phyloP scores from a whole-genome alignment of 257 asterid species.

The Solanum pinnatisectum region DNA sequence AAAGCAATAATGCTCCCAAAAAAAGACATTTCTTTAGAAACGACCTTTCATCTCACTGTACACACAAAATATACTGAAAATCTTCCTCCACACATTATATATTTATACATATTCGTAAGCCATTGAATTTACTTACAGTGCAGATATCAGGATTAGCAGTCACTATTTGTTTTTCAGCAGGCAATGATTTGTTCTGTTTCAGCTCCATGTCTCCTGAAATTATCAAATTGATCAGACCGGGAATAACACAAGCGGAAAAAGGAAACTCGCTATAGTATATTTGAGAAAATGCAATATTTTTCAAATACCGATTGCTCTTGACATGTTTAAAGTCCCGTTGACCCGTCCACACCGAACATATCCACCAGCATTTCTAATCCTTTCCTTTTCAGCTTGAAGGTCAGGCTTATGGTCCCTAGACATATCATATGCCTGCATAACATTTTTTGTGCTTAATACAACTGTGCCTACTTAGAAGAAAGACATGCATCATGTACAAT shows the following conservation, averaged over 20 bases:
- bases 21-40: background rate
- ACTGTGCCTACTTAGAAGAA: background rate
- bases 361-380: slow-evolving; percentile 93
- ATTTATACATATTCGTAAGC: background rate
- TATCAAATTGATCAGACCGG: slow-evolving; percentile 1
- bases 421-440: slow-evolving; percentile 60
- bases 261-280: background rate
- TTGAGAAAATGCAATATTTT: background rate
- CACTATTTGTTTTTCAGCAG: slow-evolving; percentile 83
- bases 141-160: slow-evolving; percentile 82
- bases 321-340: slow-evolving; percentile 83
- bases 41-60: background rate
- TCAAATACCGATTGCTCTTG: slow-evolving; percentile 83
- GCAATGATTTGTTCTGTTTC: slow-evolving; percentile 71
- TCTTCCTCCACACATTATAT: background rate
- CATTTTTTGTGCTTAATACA: background rate
- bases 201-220: slow-evolving; percentile 83
- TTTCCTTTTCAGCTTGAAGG: slow-evolving; percentile 54
- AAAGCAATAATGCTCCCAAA: background rate
- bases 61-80: background rate
- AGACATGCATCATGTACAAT: background rate
- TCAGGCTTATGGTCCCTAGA: slow-evolving; percentile 96
- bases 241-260: background rate
- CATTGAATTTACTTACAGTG: slow-evolving; percentile 38
- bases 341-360: slow-evolving; percentile 86